Percentiles rank a stretch among this genome's conserved stretches.
phyloP scores from a whole-genome alignment of 1,284 basidiomycete species.

The Anthracocystis panici-leucophaei region DNA sequence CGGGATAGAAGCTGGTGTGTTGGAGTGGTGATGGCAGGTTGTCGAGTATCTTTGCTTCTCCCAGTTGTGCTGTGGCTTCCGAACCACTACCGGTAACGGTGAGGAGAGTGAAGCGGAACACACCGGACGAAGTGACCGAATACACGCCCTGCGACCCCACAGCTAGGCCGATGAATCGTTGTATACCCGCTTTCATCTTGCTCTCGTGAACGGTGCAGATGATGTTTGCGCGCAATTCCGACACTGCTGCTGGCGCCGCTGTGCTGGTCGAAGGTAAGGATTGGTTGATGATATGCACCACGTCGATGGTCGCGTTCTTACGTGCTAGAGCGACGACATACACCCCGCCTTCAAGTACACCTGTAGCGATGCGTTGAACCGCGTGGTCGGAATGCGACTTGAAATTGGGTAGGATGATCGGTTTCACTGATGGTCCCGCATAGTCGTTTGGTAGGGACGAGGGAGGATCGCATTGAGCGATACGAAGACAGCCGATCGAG shows the following conservation, averaged over 20 bases:
- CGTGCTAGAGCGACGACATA: conserved; percentile 58
- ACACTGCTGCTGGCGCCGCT: conserved; percentile 13
- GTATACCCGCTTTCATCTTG: conserved; percentile 57
- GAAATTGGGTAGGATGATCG: conserved; percentile 44
- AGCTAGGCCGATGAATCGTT: conserved; percentile 57
- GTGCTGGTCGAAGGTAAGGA: conserved; percentile 27
- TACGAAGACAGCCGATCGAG: conserved; percentile 50
- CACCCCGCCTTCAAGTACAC: conserved; percentile 23
- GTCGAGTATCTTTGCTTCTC: conserved; percentile 26
- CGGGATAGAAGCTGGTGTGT: conserved; percentile 47
- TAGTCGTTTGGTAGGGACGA: conserved; percentile 26
- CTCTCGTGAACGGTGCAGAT: conserved; percentile 46
- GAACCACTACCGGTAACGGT: background rate
- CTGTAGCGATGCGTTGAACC: conserved; percentile 47
- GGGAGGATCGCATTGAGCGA: conserved; percentile 38
- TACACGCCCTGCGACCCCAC: conserved; percentile 49
- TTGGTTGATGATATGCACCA: conserved; percentile 42
- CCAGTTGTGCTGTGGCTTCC: background rate
- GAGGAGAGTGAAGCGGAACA: conserved; percentile 48
- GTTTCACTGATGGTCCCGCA: conserved; percentile 33
- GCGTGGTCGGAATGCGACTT: conserved; percentile 46
- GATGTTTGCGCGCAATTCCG: conserved; percentile 30
- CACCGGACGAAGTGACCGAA: conserved; percentile 50
- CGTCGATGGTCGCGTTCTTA: conserved; percentile 56
- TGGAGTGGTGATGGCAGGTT: conserved; percentile 55